Percentiles rank a stretch among this genome's conserved stretches.
Evolutionary conservation across 768 basidiomycete genomes (phyloP).

Genomic region (Xerocomus brunneocitrinus): DNA sequence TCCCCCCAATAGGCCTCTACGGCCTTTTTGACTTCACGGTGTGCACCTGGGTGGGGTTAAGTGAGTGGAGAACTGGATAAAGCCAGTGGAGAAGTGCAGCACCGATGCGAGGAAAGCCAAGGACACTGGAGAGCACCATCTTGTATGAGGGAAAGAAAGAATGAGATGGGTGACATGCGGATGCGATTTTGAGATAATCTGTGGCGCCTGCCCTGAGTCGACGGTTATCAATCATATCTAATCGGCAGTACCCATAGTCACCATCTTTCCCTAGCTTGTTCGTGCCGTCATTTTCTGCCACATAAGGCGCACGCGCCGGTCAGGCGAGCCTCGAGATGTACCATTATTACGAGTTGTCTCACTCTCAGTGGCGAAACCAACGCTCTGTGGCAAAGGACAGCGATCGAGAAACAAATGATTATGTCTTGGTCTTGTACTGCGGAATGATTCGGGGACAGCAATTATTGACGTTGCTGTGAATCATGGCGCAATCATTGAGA

Average conservation of each 20-base stretch:
- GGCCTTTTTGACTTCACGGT: conserved; percentile 96
- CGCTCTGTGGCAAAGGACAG: not conserved
- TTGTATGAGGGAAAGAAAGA: conserved; percentile 18
- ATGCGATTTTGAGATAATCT: conserved; percentile 28
- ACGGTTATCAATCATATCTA: conserved; percentile 20
- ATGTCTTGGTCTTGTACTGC: not conserved
- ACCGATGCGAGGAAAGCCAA: conserved; percentile 90
- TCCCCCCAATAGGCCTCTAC: conserved; percentile 98
- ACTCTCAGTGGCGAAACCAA: not conserved
- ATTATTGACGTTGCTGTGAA: not conserved
- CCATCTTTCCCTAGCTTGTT: not conserved
- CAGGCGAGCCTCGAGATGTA: not conserved
- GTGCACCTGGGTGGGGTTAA: conserved; percentile 53
- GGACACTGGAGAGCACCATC: conserved; percentile 81
- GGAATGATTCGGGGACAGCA: not conserved
- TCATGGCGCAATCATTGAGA: not conserved
- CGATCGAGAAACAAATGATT: not conserved
- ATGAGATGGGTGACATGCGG: conserved; percentile 4
- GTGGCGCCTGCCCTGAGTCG: conserved; percentile 33
- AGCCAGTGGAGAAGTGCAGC: not conserved
- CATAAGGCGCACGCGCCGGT: not conserved
- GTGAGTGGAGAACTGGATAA: conserved; percentile 1
- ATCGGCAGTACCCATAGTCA: conserved; percentile 14
- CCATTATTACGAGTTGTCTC: not conserved
- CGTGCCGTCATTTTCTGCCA: not conserved